Evolutionary conservation across 306 rosid species (phyloP), one percentile per base, ranked within the genome.

Genomic region (Vigna trinervia): DNA sequence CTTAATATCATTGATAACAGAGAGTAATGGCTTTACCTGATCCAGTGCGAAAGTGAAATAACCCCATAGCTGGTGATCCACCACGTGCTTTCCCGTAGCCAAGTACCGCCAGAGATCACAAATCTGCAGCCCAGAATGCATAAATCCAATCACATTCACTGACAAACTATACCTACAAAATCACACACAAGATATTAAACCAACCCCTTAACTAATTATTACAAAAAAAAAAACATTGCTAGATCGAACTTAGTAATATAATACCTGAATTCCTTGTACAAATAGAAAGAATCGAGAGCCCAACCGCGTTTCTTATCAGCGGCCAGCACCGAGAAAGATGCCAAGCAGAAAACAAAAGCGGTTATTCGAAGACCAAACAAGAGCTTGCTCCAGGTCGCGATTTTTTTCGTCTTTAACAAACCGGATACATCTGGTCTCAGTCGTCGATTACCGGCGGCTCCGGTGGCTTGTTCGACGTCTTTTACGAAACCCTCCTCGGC

Each of bases 251-350:
- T 14, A 69, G 5, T 14, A 70, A 70, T 8, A 67, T 3, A 51
- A 11, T 26, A 88, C 97, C 89, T 87, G 85, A 93, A 85, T 83
- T 93, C 97, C 88, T 82, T 89, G 92, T 93, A 93, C 15, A 67
- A 59, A 58, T 86, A 74, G 84, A 82, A 93, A 5, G 96, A 90
- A 58, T 93, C 97, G 28, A 82, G 71, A 80, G 96, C 90, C 97
- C 94, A 93, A 39, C 97, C 97, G 47, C 77, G 74, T 39, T 76
- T 28, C 81, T 73, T 86, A 77, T 93, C 88, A 54, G 94, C 85
- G 48, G 94, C 92, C 94, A 93, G 82, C 48, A 90, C 85, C 2
- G 97, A 86, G 65, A 90, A 85, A 41, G 97, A 89, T 4, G 80
- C 57, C 88, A 90, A 82, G 80, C 96, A 93, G 60, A 87, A 80